These are phyloP conservation scores for Gnomoniopsis smithogilvyi DNA, from an alignment of 2,329 filamentous ascomycete genomes.

Conservation along the genomic window DNA sequence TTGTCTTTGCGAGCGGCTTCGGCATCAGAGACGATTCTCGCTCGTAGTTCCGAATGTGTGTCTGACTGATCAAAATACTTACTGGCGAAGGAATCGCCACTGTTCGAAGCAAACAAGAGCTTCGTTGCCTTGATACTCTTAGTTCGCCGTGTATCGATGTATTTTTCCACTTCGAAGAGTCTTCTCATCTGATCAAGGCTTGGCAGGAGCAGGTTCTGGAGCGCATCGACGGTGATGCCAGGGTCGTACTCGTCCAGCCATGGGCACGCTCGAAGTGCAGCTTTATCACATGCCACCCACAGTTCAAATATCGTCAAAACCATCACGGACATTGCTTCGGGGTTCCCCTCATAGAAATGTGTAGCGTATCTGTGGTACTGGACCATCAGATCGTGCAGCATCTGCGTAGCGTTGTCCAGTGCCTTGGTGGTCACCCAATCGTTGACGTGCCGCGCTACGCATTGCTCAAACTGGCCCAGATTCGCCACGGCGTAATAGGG, in stretches of 20 bases:
- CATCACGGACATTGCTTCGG: conserved; percentile 51
- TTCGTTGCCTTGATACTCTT: neutral
- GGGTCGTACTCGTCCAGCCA: conserved; percentile 45
- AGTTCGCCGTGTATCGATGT: conserved; percentile 35
- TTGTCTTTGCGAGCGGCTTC: conserved; percentile 26
- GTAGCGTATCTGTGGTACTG: conserved; percentile 30
- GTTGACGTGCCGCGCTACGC: conserved; percentile 40
- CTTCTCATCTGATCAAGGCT: conserved; percentile 41
- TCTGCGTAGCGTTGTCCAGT: conserved; percentile 23
- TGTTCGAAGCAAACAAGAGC: conserved; percentile 36
- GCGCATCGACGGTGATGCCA: conserved; percentile 35
- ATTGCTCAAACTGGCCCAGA: conserved; percentile 43
- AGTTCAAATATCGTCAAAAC: conserved; percentile 53
- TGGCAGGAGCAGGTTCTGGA: conserved; percentile 44
- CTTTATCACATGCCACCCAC: conserved; percentile 55
- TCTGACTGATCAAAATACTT: conserved; percentile 43
- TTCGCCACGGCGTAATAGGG: conserved; percentile 15
- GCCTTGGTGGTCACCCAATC: conserved; percentile 33
- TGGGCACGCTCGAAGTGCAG: conserved; percentile 32
- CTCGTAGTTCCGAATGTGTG: conserved; percentile 32
- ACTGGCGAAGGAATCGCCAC: conserved; percentile 39
- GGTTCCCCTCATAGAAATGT: conserved; percentile 33
- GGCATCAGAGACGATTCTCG: conserved; percentile 38
- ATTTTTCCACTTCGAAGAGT: conserved; percentile 41
- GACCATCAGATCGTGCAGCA: conserved; percentile 28